phyloP scores from a whole-genome alignment of 805 yeast genomes.

The Cyberlindnera meyerae region DNA sequence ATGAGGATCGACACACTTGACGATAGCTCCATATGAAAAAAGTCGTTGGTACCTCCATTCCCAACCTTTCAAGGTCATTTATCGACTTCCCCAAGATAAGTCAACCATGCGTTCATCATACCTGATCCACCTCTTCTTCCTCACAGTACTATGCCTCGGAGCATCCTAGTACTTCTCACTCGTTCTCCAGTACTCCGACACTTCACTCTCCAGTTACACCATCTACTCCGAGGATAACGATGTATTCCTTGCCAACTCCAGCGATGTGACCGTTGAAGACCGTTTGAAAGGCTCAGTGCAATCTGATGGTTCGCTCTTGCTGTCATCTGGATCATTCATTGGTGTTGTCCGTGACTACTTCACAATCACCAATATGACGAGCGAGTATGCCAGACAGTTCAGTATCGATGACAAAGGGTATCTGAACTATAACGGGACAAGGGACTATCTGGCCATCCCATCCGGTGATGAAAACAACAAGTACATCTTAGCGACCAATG shows the following conservation, averaged over 20 bases:
- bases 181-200: background rate
- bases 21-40: too few relatives aligned
- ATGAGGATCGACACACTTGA: too few relatives aligned
- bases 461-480: slow-evolving; percentile 8
- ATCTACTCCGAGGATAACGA: slow-evolving; percentile 2
- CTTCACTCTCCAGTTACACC: background rate
- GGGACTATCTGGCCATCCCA: slow-evolving; percentile 11
- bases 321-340: slow-evolving; percentile 1
- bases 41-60: too few relatives aligned
- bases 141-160: background rate
- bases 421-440: slow-evolving; percentile 6
- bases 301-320: slow-evolving; percentile 3
- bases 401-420: slow-evolving; percentile 10
- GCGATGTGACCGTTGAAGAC: background rate
- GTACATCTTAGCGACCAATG: slow-evolving; percentile 11
- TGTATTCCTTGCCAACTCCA: slow-evolving; percentile 6
- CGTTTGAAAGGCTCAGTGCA: slow-evolving; percentile 2
- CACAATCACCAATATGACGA: slow-evolving; percentile 3
- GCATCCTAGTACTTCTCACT: slow-evolving; percentile 6
- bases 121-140: background rate
- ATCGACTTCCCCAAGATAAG: too few relatives aligned
- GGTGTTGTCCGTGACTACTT: slow-evolving; percentile 11
- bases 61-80: too few relatives aligned
- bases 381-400: slow-evolving; percentile 7
- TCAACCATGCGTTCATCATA: too few relatives aligned